Conservation (phyloP, 495 filamentous ascomycete genomes). For the Podospora tetraspora region DNA sequence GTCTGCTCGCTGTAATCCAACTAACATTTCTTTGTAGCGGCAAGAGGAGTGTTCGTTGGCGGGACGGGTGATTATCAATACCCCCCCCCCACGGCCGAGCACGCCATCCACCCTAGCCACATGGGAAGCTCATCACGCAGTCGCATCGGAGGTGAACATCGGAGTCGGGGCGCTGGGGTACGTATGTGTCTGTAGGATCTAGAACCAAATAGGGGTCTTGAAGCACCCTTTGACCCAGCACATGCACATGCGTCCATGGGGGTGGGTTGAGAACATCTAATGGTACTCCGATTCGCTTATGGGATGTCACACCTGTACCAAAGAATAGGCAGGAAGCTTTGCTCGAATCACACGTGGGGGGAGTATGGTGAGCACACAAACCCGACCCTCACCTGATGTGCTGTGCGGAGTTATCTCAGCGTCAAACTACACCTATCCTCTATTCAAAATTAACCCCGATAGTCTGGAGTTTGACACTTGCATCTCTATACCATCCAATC, state of each 20-base stretch:
- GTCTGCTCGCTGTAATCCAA: neutral
- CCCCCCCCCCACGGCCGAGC: neutral
- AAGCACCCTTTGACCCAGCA: neutral
- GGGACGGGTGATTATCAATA: neutral
- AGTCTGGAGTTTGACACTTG: too few relatives aligned
- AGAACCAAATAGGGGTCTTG: neutral
- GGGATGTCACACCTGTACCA: neutral
- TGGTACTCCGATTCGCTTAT: constrained; percentile 2
- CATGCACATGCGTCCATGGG: neutral
- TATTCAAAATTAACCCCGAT: too few relatives aligned
- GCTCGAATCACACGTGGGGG: neutral
- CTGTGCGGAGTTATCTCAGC: too few relatives aligned
- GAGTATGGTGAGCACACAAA: neutral
- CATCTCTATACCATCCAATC: too few relatives aligned
- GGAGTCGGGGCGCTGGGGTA: neutral
- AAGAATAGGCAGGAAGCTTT: neutral
- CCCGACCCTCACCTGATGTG: too few relatives aligned
- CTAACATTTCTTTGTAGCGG: neutral
- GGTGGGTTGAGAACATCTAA: neutral
- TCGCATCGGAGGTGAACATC: neutral
- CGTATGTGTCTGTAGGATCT: neutral
- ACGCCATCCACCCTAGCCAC: neutral
- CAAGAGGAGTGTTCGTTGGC: too few relatives aligned
- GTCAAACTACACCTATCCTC: too few relatives aligned
- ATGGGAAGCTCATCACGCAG: neutral